These are phyloP conservation scores for Silene conica DNA, from an alignment of 148 eudicot species.

Conservation along the genomic window DNA sequence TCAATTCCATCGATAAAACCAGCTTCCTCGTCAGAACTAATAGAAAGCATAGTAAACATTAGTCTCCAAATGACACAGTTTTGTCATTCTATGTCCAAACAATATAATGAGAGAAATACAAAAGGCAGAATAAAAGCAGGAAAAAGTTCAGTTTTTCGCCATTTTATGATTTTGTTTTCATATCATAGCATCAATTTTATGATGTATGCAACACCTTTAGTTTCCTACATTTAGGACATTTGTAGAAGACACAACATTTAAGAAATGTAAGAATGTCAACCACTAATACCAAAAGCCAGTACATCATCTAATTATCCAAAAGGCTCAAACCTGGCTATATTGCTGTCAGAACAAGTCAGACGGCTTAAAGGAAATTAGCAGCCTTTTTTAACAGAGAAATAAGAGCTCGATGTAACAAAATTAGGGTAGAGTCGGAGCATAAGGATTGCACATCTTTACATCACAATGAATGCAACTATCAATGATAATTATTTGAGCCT, in stretches of 20 bases:
- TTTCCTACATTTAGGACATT: neutral
- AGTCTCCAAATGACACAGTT: neutral
- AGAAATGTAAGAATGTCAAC: neutral
- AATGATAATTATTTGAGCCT: conserved; percentile 2
- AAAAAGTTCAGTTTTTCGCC: neutral
- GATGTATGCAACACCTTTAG: neutral
- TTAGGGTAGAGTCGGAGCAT: neutral
- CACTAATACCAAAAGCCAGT: neutral
- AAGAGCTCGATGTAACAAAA: neutral
- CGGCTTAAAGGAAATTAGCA: neutral
- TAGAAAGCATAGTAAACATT: neutral
- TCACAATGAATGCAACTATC: neutral
- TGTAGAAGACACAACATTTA: neutral
- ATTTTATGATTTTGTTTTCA: no score
- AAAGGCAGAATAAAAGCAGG: neutral
- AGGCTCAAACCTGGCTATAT: neutral
- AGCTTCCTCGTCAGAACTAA: conserved; percentile 45
- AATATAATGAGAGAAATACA: neutral
- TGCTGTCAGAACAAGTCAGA: neutral
- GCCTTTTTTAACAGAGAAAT: neutral
- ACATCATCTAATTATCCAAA: neutral
- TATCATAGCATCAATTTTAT: no score
- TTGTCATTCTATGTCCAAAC: neutral
- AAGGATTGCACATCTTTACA: neutral
- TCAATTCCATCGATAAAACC: conserved; percentile 39